Conservation (phyloP, 1,284 basidiomycete genomes). For the Salmacisia buchloeana region DNA sequence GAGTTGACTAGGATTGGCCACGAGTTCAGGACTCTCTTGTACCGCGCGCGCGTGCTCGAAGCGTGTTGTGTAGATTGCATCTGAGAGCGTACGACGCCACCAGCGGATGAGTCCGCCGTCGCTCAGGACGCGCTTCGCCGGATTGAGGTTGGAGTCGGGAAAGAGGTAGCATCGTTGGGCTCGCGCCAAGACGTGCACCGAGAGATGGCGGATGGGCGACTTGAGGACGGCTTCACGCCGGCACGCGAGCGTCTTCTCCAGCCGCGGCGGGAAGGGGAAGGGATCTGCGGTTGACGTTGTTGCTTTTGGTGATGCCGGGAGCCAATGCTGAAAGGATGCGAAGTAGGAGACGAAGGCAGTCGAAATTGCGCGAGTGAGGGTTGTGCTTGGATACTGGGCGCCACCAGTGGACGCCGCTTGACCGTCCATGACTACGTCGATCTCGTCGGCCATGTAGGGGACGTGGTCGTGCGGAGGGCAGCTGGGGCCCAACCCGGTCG, state of each 20-base stretch:
- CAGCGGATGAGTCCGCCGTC: constrained; percentile 80
- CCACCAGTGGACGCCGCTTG: background rate
- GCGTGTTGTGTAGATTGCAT: constrained; percentile 18
- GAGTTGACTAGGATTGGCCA: constrained; percentile 3
- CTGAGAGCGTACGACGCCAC: constrained; percentile 64
- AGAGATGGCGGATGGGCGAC: constrained; percentile 25
- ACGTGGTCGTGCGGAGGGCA: background rate
- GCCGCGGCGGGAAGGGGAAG: background rate
- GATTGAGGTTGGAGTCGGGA: constrained; percentile 74
- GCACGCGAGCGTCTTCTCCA: constrained; percentile 1
- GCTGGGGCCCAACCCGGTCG: constrained; percentile 67
- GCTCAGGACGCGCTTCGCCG: constrained; percentile 65
- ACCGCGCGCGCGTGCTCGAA: background rate
- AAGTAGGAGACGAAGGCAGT: constrained; percentile 66
- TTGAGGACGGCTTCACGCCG: background rate
- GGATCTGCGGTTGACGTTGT: background rate
- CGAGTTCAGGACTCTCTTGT: background rate
- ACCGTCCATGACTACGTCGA: background rate
- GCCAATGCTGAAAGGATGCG: constrained; percentile 56
- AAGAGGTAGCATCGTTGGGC: constrained; percentile 90
- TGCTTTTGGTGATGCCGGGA: constrained; percentile 57
- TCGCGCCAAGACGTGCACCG: constrained; percentile 80
- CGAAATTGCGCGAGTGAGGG: constrained; percentile 54
- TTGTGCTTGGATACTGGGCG: constrained; percentile 7
- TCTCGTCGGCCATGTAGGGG: background rate